Evolutionary conservation across 148 eudicot species (phyloP).

Genomic region (Nepenthes mirabilis): DNA sequence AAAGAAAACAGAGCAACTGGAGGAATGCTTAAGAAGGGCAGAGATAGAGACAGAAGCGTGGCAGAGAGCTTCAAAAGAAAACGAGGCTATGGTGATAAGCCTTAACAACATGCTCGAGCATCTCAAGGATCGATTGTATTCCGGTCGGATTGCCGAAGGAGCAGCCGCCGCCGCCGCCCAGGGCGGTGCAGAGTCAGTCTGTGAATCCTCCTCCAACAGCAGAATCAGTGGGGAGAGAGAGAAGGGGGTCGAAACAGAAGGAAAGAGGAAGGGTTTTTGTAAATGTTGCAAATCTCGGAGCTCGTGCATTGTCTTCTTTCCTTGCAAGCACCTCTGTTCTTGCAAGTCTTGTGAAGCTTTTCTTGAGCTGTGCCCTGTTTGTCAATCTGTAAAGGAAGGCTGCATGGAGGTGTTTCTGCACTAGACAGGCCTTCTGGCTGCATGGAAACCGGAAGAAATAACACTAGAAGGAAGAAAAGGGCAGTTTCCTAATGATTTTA

Average conservation of each 20-base stretch:
- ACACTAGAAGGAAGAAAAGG: neutral
- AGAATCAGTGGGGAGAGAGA: neutral
- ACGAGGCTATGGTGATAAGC: slow-evolving; percentile 14
- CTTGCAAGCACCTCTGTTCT: slow-evolving; percentile 50
- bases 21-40: slow-evolving; percentile 15
- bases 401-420: slow-evolving; percentile 28
- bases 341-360: slow-evolving; percentile 32
- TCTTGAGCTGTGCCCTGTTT: slow-evolving; percentile 34
- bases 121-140: slow-evolving; percentile 6
- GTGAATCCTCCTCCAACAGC: slow-evolving; percentile 11
- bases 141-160: neutral
- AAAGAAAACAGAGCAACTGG: slow-evolving; percentile 22
- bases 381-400: slow-evolving; percentile 28
- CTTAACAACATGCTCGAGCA: slow-evolving; percentile 20
- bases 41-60: slow-evolving; percentile 27
- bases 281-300: slow-evolving; percentile 22
- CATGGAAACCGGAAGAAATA: neutral
- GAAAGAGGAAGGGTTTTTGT: slow-evolving; percentile 9
- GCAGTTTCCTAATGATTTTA: neutral
- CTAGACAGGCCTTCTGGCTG: neutral
- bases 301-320: slow-evolving; percentile 31
- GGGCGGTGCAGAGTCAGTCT: slow-evolving; percentile 20
- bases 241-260: neutral
- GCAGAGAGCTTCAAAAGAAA: slow-evolving; percentile 31
- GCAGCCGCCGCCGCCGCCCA: slow-evolving; percentile 7